phyloP scores from a whole-genome alignment of 306 rosid genomes.

The Cucurbita moschata region DNA sequence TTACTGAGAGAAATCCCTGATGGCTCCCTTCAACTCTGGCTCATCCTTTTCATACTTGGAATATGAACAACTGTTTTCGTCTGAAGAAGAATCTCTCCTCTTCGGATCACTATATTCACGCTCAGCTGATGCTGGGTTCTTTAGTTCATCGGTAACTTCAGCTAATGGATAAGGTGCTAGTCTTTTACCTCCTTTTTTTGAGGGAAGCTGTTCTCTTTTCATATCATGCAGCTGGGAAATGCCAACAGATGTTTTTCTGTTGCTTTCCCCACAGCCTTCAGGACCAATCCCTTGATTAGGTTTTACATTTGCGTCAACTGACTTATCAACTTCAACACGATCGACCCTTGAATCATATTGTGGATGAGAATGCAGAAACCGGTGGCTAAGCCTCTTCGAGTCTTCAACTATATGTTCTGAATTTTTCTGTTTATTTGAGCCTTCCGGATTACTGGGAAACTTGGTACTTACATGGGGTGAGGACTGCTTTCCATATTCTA shows the following conservation, averaged over 20 bases:
- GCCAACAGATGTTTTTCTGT: constrained; percentile 35
- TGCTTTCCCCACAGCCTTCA: constrained; percentile 59
- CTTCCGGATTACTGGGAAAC: constrained; percentile 41
- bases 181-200: constrained; percentile 43
- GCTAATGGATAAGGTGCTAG: constrained; percentile 31
- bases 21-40: constrained; percentile 80
- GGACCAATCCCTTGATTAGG: constrained; percentile 36
- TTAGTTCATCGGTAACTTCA: constrained; percentile 46
- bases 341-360: constrained; percentile 39
- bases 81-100: constrained; percentile 94
- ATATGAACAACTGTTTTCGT: constrained; percentile 92
- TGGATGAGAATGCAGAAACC: constrained; percentile 37
- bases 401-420: constrained; percentile 52
- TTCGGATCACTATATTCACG: constrained; percentile 55
- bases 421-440: constrained; percentile 31
- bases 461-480: constrained; percentile 33
- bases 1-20: constrained; percentile 67
- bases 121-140: constrained; percentile 46
- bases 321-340: constrained; percentile 40
- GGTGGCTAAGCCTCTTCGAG: constrained; percentile 36
- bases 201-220: constrained; percentile 30
- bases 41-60: constrained; percentile 80
- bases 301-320: constrained; percentile 33
- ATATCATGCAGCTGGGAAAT: constrained; percentile 34
- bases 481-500: constrained; percentile 41